Percentiles rank a stretch among this genome's conserved stretches.
Conservation (phyloP, 2,329 filamentous ascomycete genomes). For the Alternaria sp. region DNA sequence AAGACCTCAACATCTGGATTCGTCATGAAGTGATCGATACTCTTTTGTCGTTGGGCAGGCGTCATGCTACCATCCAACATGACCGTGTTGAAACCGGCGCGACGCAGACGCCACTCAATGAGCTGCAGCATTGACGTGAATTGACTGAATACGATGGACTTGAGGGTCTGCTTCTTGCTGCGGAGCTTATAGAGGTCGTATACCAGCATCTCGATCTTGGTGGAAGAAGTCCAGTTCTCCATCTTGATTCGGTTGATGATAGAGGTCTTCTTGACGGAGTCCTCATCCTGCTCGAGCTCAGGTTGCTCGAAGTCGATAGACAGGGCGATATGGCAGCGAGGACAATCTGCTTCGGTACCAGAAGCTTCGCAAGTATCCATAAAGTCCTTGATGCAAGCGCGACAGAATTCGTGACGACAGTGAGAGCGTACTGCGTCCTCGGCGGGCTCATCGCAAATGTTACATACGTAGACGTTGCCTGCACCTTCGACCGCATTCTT, state of each 20-base stretch:
- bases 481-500: slow-evolving; percentile 80
- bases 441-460: slow-evolving; percentile 94
- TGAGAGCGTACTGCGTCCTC: slow-evolving; percentile 92
- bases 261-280: slow-evolving; percentile 87
- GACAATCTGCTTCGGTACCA: slow-evolving; percentile 72
- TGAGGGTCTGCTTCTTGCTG: slow-evolving; percentile 90
- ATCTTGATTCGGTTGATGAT: slow-evolving; percentile 99
- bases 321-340: slow-evolving; percentile 87
- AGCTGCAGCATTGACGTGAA: slow-evolving; percentile 98
- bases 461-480: slow-evolving; percentile 89
- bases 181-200: slow-evolving; percentile 92
- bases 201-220: slow-evolving; percentile 95
- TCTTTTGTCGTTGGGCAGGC: slow-evolving; percentile 88
- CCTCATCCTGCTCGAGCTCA: slow-evolving; percentile 91
- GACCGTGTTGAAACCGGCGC: slow-evolving; percentile 96
- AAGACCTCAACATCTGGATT: slow-evolving; percentile 96
- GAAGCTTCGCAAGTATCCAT: slow-evolving; percentile 76
- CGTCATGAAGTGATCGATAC: slow-evolving; percentile 96
- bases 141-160: slow-evolving; percentile 97
- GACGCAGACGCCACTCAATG: slow-evolving; percentile 93
- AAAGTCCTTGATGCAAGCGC: slow-evolving; percentile 80
- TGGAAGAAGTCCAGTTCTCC: slow-evolving; percentile 98
- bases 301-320: slow-evolving; percentile 94
- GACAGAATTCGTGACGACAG: slow-evolving; percentile 93
- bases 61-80: slow-evolving; percentile 99